phyloP scores from a whole-genome alignment of 495 filamentous ascomycete species.

The Cryomyces minteri region DNA sequence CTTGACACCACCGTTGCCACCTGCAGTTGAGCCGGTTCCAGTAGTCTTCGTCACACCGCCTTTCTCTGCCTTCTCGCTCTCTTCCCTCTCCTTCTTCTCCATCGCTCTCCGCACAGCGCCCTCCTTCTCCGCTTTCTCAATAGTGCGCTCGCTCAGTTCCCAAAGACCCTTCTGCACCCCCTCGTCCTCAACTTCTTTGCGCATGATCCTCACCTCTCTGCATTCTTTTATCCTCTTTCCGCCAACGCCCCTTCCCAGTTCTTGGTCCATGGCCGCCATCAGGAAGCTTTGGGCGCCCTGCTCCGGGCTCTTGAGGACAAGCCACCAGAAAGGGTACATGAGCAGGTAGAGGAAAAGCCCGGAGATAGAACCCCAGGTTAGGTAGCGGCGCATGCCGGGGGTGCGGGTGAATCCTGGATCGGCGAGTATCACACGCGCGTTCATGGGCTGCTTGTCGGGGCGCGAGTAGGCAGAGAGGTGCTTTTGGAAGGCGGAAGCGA shows the following conservation, averaged over 20 bases:
- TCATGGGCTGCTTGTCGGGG: slow-evolving; percentile 64
- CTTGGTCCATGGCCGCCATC: slow-evolving; percentile 65
- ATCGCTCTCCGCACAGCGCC: slow-evolving; percentile 44
- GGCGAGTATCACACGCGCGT: slow-evolving; percentile 60
- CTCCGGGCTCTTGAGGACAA: slow-evolving; percentile 65
- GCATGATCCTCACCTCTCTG: slow-evolving; percentile 46
- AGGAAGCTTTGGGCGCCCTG: slow-evolving; percentile 79
- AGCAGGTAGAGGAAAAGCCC: slow-evolving; percentile 64
- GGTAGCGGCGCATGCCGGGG: slow-evolving; percentile 69
- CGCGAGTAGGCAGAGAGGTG: slow-evolving; percentile 65
- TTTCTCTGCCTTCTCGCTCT: slow-evolving; percentile 24
- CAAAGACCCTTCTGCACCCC: slow-evolving; percentile 65
- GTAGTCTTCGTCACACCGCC: slow-evolving; percentile 7
- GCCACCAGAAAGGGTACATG: slow-evolving; percentile 65
- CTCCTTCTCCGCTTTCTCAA: slow-evolving; percentile 69
- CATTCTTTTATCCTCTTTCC: slow-evolving; percentile 68
- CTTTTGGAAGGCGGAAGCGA: slow-evolving; percentile 75
- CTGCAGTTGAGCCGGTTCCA: background rate
- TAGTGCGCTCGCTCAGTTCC: slow-evolving; percentile 70
- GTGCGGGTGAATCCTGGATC: slow-evolving; percentile 76
- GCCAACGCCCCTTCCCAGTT: slow-evolving; percentile 37
- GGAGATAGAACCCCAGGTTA: slow-evolving; percentile 67
- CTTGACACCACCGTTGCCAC: background rate
- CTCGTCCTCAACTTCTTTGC: slow-evolving; percentile 63
- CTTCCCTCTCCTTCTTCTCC: slow-evolving; percentile 49